Conservation (phyloP, 1,139 yeast genomes). For the Lodderomyces metapsilosis region DNA sequence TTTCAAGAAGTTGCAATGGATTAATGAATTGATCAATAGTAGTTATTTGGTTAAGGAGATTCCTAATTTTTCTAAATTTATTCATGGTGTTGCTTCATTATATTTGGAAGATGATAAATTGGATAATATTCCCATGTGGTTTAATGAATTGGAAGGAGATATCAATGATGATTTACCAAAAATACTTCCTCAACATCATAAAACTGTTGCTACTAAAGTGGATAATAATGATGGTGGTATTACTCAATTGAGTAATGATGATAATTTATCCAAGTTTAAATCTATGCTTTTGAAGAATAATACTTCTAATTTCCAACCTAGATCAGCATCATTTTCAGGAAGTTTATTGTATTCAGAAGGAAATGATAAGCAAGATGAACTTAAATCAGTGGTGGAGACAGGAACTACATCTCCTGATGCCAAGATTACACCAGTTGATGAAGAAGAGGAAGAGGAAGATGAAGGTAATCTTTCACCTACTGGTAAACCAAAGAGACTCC, state of each 20-base stretch:
- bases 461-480: slow-evolving; percentile 10
- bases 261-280: slow-evolving; percentile 45
- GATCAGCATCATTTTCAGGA: slow-evolving; percentile 44
- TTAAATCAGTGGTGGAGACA: not conserved
- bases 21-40: slow-evolving; percentile 72
- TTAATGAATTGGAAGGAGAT: slow-evolving; percentile 82
- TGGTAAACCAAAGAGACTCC: not conserved
- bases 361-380: slow-evolving; percentile 4
- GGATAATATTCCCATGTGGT: slow-evolving; percentile 92
- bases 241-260: slow-evolving; percentile 33
- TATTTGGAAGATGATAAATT: slow-evolving; percentile 88
- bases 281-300: slow-evolving; percentile 39
- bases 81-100: slow-evolving; percentile 86
- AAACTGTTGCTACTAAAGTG: slow-evolving; percentile 8
- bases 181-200: slow-evolving; percentile 16
- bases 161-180: slow-evolving; percentile 25
- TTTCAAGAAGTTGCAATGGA: slow-evolving; percentile 63
- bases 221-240: slow-evolving; percentile 10
- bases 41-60: slow-evolving; percentile 86
- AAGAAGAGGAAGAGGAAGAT: slow-evolving; percentile 8
- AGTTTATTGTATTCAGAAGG: slow-evolving; percentile 23
- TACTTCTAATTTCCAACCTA: slow-evolving; percentile 31
- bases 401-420: slow-evolving; percentile 8
- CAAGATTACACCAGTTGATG: slow-evolving; percentile 12
- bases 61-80: slow-evolving; percentile 85